A percentile compares a stretch with the other conserved stretches of the same genome.
phyloP scores from a whole-genome alignment of 2,329 filamentous ascomycete species.

The Ascochyta viciae-villosae region DNA sequence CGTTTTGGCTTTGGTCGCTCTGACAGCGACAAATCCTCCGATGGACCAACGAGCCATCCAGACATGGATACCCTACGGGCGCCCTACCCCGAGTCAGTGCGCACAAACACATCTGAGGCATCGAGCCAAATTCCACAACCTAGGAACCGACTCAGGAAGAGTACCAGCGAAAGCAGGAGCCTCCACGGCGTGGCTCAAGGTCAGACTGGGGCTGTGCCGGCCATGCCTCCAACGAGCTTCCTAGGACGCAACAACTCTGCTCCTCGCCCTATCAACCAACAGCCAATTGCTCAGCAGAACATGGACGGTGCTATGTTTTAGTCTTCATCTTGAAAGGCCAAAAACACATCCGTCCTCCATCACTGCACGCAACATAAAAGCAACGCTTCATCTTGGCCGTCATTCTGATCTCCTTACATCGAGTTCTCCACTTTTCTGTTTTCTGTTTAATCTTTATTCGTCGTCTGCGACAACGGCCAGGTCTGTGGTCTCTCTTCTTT shows the following conservation, averaged over 20 bases:
- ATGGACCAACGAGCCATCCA: slow-evolving; percentile 50
- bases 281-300: slow-evolving; percentile 31
- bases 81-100: slow-evolving; percentile 43
- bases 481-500: slow-evolving; percentile 21
- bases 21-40: slow-evolving; percentile 42
- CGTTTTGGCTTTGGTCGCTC: slow-evolving; percentile 53
- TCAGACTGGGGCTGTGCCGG: slow-evolving; percentile 33
- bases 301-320: slow-evolving; percentile 49
- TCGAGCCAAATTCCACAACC: slow-evolving; percentile 44
- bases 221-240: slow-evolving; percentile 37
- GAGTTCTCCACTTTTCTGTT: slow-evolving; percentile 4
- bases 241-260: slow-evolving; percentile 39
- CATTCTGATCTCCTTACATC: neutral
- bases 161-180: slow-evolving; percentile 59
- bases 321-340: neutral
- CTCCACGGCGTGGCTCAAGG: slow-evolving; percentile 52
- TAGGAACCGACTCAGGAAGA: slow-evolving; percentile 55
- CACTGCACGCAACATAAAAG: neutral
- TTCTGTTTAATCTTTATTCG: slow-evolving; percentile 23
- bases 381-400: neutral
- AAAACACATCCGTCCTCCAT: neutral
- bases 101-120: slow-evolving; percentile 55
- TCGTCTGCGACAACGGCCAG: slow-evolving; percentile 26
- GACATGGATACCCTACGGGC: slow-evolving; percentile 42
- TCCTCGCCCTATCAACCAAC: slow-evolving; percentile 35